phyloP scores from a whole-genome alignment of 2,329 filamentous ascomycete species.

The Xylaria hypoxylon region DNA sequence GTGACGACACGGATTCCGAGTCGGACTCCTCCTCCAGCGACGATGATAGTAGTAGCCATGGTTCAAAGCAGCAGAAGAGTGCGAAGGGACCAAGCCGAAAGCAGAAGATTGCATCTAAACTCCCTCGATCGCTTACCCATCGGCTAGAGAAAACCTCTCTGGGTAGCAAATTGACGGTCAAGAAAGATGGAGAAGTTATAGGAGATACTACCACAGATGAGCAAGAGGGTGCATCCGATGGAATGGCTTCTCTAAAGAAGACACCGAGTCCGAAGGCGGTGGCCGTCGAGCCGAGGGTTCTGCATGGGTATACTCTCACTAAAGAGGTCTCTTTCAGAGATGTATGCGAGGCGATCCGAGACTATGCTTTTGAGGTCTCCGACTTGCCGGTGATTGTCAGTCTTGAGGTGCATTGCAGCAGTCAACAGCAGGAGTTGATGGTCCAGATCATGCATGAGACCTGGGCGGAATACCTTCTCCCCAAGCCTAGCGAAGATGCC shows the following conservation, averaged over 20 bases:
- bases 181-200: slow-evolving; percentile 24
- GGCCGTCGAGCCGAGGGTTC: slow-evolving; percentile 76
- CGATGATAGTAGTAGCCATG: slow-evolving; percentile 62
- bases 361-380: slow-evolving; percentile 79
- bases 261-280: slow-evolving; percentile 48
- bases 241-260: slow-evolving; percentile 37
- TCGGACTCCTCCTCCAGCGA: slow-evolving; percentile 65
- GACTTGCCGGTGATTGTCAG: slow-evolving; percentile 93
- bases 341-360: slow-evolving; percentile 83
- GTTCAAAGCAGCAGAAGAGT: slow-evolving; percentile 61
- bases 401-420: slow-evolving; percentile 87
- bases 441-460: slow-evolving; percentile 89
- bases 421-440: slow-evolving; percentile 88
- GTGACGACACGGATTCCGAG: slow-evolving; percentile 77
- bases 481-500: slow-evolving; percentile 61
- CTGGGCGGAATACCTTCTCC: slow-evolving; percentile 80
- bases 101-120: slow-evolving; percentile 72
- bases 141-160: slow-evolving; percentile 63
- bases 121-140: slow-evolving; percentile 58
- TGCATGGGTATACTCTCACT: slow-evolving; percentile 91
- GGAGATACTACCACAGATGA: neutral
- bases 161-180: slow-evolving; percentile 53
- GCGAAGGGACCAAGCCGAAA: slow-evolving; percentile 71
- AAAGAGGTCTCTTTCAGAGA: slow-evolving; percentile 87
- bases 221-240: neutral